A percentile compares a stretch with the other conserved stretches of the same genome.
Conservation (phyloP, 2,329 filamentous ascomycete species). For the Exophiala bonariae region DNA sequence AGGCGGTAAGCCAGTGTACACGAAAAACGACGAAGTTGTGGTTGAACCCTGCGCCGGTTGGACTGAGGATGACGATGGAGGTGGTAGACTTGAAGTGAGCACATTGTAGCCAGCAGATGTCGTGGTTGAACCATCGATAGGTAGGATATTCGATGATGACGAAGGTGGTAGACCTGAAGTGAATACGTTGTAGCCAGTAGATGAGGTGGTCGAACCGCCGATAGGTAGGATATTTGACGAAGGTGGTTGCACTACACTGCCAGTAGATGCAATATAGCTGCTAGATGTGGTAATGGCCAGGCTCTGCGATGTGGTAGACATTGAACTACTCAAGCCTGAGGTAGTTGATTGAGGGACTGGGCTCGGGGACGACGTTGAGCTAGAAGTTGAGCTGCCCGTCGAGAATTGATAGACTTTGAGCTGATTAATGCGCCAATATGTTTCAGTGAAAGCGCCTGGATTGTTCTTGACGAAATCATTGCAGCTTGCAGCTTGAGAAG, state of each 20-base stretch:
- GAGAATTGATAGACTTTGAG: constrained; percentile 60
- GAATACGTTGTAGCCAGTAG: neutral
- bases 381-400: neutral
- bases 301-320: neutral
- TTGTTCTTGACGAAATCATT: constrained; percentile 67
- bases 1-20: too few species aligned
- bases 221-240: neutral
- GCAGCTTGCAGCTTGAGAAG: constrained; percentile 62
- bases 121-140: neutral
- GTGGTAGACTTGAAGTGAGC: neutral
- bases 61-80: neutral
- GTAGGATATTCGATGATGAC: neutral
- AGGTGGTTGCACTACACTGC: too few species aligned
- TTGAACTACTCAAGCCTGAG: neutral
- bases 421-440: constrained; percentile 73
- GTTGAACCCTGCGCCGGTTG: neutral
- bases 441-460: constrained; percentile 64
- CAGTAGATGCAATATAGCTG: too few species aligned
- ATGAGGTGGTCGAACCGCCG: neutral
- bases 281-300: neutral
- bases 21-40: too few species aligned
- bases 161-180: neutral
- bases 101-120: neutral
- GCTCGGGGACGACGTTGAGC: neutral
- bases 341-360: neutral